Conservation (phyloP, 2,329 filamentous ascomycete species). For the Camillea tinctor region DNA sequence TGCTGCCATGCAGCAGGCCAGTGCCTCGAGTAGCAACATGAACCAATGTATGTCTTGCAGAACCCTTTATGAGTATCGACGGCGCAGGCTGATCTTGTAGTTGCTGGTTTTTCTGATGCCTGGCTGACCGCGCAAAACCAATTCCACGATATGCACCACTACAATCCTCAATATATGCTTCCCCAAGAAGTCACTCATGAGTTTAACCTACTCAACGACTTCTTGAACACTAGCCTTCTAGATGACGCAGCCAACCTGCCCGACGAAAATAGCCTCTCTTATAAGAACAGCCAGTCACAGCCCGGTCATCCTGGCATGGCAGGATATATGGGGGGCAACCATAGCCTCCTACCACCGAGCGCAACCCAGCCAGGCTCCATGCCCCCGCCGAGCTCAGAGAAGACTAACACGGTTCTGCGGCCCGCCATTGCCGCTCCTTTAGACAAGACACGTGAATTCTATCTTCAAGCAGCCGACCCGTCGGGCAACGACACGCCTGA, state of each 20-base stretch:
- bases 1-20: conserved; percentile 55
- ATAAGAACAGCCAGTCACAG: conserved; percentile 37
- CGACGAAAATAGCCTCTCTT: conserved; percentile 57
- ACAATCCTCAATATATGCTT: conserved; percentile 94
- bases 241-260: conserved; percentile 75
- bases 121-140: conserved; percentile 78
- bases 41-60: conserved; percentile 68
- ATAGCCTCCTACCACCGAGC: conserved; percentile 33
- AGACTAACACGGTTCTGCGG: conserved; percentile 57
- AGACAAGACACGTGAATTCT: conserved; percentile 83
- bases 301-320: conserved; percentile 46
- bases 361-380: conserved; percentile 43
- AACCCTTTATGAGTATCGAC: conserved; percentile 27
- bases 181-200: conserved; percentile 89
- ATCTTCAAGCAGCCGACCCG: conserved; percentile 94
- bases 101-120: conserved; percentile 77
- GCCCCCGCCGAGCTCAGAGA: conserved; percentile 48
- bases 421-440: conserved; percentile 60
- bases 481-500: conserved; percentile 82
- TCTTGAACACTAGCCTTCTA: conserved; percentile 85
- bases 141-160: conserved; percentile 91
- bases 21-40: conserved; percentile 60
- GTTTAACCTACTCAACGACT: conserved; percentile 95
- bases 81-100: conserved; percentile 46
- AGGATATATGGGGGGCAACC: conserved; percentile 41